Evolutionary conservation across 2,329 filamentous ascomycete species (phyloP).

Genomic region (Ilyonectria destructans): DNA sequence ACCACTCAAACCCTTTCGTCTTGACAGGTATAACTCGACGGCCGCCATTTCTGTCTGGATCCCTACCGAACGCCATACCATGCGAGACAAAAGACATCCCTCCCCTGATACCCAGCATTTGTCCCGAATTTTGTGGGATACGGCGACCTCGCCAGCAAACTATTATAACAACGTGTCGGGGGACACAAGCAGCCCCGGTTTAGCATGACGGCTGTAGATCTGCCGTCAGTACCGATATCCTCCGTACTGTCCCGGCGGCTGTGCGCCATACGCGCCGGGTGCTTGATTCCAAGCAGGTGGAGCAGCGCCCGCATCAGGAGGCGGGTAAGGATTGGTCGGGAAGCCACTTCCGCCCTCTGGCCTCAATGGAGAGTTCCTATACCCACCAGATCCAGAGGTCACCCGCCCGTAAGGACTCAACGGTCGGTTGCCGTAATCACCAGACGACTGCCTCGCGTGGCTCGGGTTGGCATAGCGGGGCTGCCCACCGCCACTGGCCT

Average conservation of each 20-base stretch:
- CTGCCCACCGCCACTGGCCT: constrained; percentile 59
- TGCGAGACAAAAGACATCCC: constrained; percentile 47
- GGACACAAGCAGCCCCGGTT: neutral
- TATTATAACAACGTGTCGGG: constrained; percentile 24
- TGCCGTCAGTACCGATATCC: constrained; percentile 53
- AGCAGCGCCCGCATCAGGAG: constrained; percentile 47
- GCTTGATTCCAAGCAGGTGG: constrained; percentile 51
- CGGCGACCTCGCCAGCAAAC: constrained; percentile 22
- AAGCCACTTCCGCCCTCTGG: constrained; percentile 58
- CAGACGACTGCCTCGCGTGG: constrained; percentile 61
- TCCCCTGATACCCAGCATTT: constrained; percentile 23
- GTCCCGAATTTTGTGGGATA: constrained; percentile 14
- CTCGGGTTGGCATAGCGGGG: constrained; percentile 53
- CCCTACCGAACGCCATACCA: constrained; percentile 49
- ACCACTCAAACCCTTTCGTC: constrained; percentile 26
- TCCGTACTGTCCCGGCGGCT: constrained; percentile 56
- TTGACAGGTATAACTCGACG: constrained; percentile 41
- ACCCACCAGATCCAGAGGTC: constrained; percentile 59
- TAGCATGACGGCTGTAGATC: neutral
- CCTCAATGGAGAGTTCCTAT: constrained; percentile 69
- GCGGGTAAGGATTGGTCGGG: constrained; percentile 51
- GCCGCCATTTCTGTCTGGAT: constrained; percentile 38
- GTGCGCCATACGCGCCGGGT: constrained; percentile 51
- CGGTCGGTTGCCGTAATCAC: constrained; percentile 62
- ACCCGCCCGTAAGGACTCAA: constrained; percentile 66